These are phyloP conservation scores for Byssoonygena ceratinophila DNA, from an alignment of 2,329 filamentous ascomycete genomes.

Conservation along the genomic window DNA sequence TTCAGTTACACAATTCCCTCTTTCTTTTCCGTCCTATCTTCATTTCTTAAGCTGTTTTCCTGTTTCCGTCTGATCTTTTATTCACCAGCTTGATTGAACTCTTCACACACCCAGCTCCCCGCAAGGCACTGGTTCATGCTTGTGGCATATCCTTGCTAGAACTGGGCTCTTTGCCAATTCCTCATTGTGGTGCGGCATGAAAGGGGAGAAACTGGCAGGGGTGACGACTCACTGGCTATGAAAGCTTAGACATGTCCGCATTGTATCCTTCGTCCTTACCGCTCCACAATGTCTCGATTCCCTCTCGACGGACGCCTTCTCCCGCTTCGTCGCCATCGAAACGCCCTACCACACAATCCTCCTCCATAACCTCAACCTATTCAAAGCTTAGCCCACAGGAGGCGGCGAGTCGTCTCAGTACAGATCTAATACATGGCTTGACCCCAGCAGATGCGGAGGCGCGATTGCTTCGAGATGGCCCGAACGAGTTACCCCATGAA, in stretches of 20 bases:
- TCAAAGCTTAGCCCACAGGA: slow-evolving; percentile 64
- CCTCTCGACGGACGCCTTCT: slow-evolving; percentile 17
- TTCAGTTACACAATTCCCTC: background rate
- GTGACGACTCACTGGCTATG: slow-evolving; percentile 1
- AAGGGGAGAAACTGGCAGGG: background rate
- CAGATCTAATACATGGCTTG: slow-evolving; percentile 74
- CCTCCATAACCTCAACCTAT: slow-evolving; percentile 40
- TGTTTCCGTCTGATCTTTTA: slow-evolving; percentile 7
- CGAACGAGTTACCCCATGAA: slow-evolving; percentile 91
- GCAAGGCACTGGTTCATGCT: background rate
- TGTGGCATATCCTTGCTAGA: background rate
- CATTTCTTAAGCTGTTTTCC: background rate
- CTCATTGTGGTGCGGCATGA: slow-evolving; percentile 1
- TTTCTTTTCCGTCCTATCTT: background rate
- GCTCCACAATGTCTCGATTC: slow-evolving; percentile 41
- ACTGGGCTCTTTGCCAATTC: slow-evolving; percentile 1
- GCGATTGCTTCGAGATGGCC: slow-evolving; percentile 68
- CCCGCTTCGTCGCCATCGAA: slow-evolving; percentile 8
- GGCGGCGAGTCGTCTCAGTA: slow-evolving; percentile 64
- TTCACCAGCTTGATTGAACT: background rate
- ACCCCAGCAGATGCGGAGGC: slow-evolving; percentile 69
- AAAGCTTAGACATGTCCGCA: slow-evolving; percentile 49
- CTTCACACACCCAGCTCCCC: background rate
- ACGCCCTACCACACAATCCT: slow-evolving; percentile 12
- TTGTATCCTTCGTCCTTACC: slow-evolving; percentile 49